phyloP scores from a whole-genome alignment of 164 flowering plant genomes.

The Berberis vulgaris region DNA sequence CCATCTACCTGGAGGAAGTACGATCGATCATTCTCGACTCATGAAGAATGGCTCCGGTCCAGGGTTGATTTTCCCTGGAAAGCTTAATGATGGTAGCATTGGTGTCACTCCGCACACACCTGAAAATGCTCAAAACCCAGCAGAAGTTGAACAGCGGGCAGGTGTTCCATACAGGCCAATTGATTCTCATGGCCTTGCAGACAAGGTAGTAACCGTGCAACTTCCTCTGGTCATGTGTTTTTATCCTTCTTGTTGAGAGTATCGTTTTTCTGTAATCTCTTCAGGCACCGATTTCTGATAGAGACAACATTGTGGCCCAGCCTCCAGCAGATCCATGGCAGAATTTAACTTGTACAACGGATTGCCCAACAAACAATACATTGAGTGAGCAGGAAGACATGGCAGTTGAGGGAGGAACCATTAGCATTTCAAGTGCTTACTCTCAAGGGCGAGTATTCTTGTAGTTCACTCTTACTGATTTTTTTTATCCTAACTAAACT shows the following conservation, averaged over 20 bases:
- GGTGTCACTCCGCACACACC: conserved; percentile 35
- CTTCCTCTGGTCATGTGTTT: conserved; percentile 21
- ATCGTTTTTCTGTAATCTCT: conserved; percentile 30
- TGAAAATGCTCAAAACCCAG: conserved; percentile 31
- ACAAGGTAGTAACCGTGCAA: conserved; percentile 30
- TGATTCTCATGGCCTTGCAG: conserved; percentile 41
- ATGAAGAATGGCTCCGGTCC: conserved; percentile 48
- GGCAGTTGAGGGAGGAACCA: conserved; percentile 80
- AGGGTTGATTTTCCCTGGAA: conserved; percentile 41
- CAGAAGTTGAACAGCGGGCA: conserved; percentile 36
- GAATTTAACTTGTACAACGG: conserved; percentile 25
- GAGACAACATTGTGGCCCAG: conserved; percentile 17
- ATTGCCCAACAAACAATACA: conserved; percentile 30
- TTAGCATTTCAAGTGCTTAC: conserved; percentile 66
- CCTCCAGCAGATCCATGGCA: conserved; percentile 22
- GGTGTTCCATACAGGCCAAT: conserved; percentile 28
- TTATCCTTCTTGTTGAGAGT: conserved; percentile 26
- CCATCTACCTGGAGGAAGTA: conserved; percentile 59
- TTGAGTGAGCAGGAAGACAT: conserved; percentile 49
- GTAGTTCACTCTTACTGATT: too few relatives aligned
- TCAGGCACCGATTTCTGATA: conserved; percentile 28
- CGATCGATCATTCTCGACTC: conserved; percentile 43
- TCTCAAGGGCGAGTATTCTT: conserved; percentile 63
- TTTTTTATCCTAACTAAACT: too few relatives aligned
- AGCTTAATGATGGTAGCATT: conserved; percentile 48